phyloP scores from a whole-genome alignment of 169 alveolate genomes.

The Amoebophrya sp. region DNA sequence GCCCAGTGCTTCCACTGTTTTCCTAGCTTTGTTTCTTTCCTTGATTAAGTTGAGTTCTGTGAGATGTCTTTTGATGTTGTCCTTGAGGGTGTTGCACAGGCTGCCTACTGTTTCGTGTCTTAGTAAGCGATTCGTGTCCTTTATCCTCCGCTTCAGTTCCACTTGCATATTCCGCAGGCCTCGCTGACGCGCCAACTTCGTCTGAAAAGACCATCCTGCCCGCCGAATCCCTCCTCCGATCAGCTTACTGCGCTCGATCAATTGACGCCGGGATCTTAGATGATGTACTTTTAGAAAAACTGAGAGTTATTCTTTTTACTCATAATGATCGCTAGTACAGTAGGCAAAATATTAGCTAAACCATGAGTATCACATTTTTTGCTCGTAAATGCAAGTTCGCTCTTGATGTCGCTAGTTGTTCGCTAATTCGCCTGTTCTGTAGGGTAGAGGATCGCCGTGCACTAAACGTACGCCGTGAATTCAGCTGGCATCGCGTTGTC shows the following conservation, averaged over 20 bases:
- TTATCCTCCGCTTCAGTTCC: background rate
- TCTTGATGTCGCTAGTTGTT: too few species aligned
- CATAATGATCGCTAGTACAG: too few species aligned
- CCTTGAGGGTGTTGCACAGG: background rate
- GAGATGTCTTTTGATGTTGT: background rate
- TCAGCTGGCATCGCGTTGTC: too few species aligned
- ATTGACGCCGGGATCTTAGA: too few species aligned
- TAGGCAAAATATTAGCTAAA: too few species aligned
- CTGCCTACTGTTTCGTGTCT: background rate
- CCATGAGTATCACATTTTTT: too few species aligned
- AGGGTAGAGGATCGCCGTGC: too few species aligned
- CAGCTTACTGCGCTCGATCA: background rate
- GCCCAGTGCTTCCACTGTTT: background rate
- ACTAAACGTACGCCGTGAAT: too few species aligned
- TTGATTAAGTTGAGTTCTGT: background rate
- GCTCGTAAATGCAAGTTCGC: too few species aligned
- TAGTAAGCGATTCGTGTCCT: background rate
- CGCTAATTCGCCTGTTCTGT: too few species aligned
- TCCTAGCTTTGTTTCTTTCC: background rate
- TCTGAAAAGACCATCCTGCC: background rate
- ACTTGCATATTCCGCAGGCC: background rate
- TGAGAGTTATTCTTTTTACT: too few species aligned
- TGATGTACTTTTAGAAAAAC: too few species aligned
- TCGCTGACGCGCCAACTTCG: background rate
- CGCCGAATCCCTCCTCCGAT: background rate